These are phyloP conservation scores for Xylariomycetidae sp. DNA, from an alignment of 2,329 filamentous ascomycete species.

Conservation along the genomic window DNA sequence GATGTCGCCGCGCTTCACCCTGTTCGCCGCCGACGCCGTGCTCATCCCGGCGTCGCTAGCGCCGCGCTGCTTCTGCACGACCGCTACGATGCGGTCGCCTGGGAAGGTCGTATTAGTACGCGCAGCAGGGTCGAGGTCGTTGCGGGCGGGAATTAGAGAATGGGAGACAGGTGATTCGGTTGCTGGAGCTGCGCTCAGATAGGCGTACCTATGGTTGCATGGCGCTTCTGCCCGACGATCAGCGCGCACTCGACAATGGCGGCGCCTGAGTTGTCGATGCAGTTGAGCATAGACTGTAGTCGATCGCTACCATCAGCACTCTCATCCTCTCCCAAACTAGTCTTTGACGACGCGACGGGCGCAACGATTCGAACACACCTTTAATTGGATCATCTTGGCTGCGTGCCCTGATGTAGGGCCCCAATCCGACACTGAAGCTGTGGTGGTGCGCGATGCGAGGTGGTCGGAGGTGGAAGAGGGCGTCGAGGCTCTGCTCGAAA, in stretches of 20 bases:
- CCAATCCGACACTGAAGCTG: slow-evolving; percentile 6
- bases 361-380: slow-evolving; percentile 41
- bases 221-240: slow-evolving; percentile 83
- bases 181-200: background rate
- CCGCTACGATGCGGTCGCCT: slow-evolving; percentile 96
- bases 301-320: background rate
- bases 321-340: background rate
- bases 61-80: slow-evolving; percentile 93
- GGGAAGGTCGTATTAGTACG: no score
- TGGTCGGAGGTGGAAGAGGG: slow-evolving; percentile 1
- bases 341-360: background rate
- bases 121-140: background rate
- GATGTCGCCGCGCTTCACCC: slow-evolving; percentile 94
- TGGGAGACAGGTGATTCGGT: background rate
- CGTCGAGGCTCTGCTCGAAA: slow-evolving; percentile 9
- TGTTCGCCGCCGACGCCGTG: slow-evolving; percentile 71
- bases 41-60: slow-evolving; percentile 66
- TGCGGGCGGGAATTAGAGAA: background rate
- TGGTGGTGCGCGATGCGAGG: slow-evolving; percentile 4
- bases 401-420: slow-evolving; percentile 9
- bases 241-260: slow-evolving; percentile 95
- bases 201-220: slow-evolving; percentile 76
- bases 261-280: slow-evolving; percentile 99
- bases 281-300: slow-evolving; percentile 88
- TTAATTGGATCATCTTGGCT: slow-evolving; percentile 83